Percentiles rank a stretch among this genome's conserved stretches.
phyloP scores from a whole-genome alignment of 1,139 yeast genomes.

The Saccharomyces pastorianus region DNA sequence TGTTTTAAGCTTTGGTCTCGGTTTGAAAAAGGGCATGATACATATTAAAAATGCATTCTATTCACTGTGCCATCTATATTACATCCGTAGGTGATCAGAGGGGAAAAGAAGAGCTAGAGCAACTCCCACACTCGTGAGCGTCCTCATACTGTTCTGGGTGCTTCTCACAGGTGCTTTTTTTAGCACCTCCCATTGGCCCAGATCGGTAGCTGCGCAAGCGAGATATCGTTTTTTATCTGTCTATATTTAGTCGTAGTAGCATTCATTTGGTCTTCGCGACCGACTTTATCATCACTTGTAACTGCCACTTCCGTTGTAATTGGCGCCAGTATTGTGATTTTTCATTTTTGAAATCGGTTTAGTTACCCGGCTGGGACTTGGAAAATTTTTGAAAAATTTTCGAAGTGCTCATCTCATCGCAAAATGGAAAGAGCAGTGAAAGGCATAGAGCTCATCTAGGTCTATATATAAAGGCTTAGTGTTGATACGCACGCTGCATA shows the following conservation, averaged over 20 bases:
- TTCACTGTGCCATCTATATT: constrained; percentile 30
- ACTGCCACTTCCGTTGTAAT: no score
- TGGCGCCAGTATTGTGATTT: no score
- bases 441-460: not conserved
- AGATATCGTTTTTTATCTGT: constrained; percentile 10
- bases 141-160: constrained; percentile 30
- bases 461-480: not conserved
- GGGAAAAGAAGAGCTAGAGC: constrained; percentile 32
- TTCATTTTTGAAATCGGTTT: no score
- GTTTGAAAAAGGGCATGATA: constrained; percentile 12
- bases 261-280: no score
- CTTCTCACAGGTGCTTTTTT: constrained; percentile 3
- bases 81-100: constrained; percentile 29
- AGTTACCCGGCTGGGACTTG: not conserved
- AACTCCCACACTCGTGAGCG: constrained; percentile 22
- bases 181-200: constrained; percentile 12
- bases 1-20: not conserved
- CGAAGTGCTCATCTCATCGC: constrained; percentile 7
- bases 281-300: no score
- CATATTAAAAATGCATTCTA: constrained; percentile 30
- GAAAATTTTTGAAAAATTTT: constrained; percentile 2
- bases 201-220: constrained; percentile 31
- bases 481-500: not conserved
- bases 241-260: not conserved
- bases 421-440: not conserved